Base-by-base conservation (phyloP, 2,329 filamentous ascomycete genomes). In the Aureobasidium sp. region DNA sequence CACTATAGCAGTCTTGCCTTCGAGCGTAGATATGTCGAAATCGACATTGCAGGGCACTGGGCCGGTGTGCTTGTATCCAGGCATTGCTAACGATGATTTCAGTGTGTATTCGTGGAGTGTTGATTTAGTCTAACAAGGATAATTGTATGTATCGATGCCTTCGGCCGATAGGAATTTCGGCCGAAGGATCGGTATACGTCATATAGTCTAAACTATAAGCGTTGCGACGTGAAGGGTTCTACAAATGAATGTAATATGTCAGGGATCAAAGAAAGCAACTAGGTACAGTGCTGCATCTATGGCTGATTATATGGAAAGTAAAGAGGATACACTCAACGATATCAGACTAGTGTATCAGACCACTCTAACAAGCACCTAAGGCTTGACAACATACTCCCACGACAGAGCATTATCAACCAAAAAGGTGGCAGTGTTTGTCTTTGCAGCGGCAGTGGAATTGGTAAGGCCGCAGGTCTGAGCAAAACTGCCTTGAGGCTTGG, bases 401-500 rank as follows among this genome's bases (percentile, higher is more conserved):
- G 58, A 37, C 48, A 61, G 20, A 20, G 58, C 58, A 45, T 61
- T 61, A 27, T 61, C 58, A n/a, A 44, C 25, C 44, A 61, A 25
- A 20, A 61, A 61, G n/a, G 58, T 61, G 11, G 58, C 58, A 36
- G 47, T 61, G 9, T 61, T 47, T 20, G 58, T 61, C 12, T n/a
- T 22, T 31, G 14, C 45, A n/a, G 47, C 45, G 14, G 31, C 45
- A 41, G 51, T 62, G 5, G 36, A 58, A 5, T 58, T 53, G 5
- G 51, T 17, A 14, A 63, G 34, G 20, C 77, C 76, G 70, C 81
- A 83, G 29, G 77, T 69, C 31, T 77, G 70, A 14, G 69, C 73
- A 67, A 82, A 83, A 34, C 75, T 73, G 1, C 79, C 80, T 5
- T 77, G 72, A 49, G 78, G 72, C 29, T 67, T 63, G 22, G 74